Evolutionary conservation across 495 filamentous ascomycete genomes (phyloP).

Genomic region (Aspergillus wentii): DNA sequence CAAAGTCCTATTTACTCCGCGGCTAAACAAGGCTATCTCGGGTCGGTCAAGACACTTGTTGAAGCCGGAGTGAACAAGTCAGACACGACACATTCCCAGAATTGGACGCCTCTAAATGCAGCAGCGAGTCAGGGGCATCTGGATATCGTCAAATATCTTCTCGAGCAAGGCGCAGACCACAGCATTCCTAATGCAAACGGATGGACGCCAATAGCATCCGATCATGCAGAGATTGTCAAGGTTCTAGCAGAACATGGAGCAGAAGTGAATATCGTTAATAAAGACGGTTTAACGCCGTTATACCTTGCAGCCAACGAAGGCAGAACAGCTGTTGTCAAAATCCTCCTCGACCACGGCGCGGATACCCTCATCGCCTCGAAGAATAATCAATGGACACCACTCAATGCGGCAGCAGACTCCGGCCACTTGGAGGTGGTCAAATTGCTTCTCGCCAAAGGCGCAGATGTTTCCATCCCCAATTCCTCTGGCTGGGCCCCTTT

Average conservation of each 20-base stretch:
- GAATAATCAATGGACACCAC: not conserved
- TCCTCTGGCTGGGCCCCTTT: conserved; percentile 7
- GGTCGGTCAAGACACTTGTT: conserved; percentile 1
- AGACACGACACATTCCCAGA: not conserved
- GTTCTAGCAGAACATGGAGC: too few species aligned
- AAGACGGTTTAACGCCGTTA: not conserved
- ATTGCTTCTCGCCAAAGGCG: conserved; percentile 6
- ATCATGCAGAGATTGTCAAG: not conserved
- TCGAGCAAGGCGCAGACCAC: too few species aligned
- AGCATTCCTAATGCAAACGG: too few species aligned
- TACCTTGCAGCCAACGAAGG: not conserved
- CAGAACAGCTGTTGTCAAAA: not conserved
- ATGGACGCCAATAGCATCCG: not conserved
- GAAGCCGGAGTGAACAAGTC: not conserved
- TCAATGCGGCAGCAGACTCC: not conserved
- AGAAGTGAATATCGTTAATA: too few species aligned
- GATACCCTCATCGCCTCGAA: not conserved
- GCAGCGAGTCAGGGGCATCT: not conserved
- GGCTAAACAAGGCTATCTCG: not conserved
- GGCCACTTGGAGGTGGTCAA: conserved; percentile 2
- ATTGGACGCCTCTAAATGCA: not conserved
- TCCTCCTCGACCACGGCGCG: not conserved
- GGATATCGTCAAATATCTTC: too few species aligned
- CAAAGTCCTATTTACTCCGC: conserved; percentile 1
- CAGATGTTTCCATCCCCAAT: conserved; percentile 7